Evolutionary conservation across 352 stramenopile genomes (phyloP), one percentile per base, ranked within the genome.

Genomic region (Elongisporangium anandrum): DNA sequence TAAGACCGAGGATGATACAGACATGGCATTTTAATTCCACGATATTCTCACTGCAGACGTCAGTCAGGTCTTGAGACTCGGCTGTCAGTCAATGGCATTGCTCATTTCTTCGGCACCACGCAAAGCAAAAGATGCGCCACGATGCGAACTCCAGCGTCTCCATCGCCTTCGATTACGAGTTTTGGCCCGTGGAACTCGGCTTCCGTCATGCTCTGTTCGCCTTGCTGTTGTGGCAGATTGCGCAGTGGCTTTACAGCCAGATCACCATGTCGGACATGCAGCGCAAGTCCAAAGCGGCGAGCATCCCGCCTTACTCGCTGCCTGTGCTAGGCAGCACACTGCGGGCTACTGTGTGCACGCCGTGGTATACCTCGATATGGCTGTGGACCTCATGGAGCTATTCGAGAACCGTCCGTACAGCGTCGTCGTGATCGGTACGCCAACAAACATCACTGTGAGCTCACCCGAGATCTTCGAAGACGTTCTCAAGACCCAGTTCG

Each of bases 251-350:
- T 13, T 41, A 41, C 9, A 8, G 29, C 29, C 29, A 41, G 29
- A 9, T 41, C 29, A 41, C 29, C 9, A 41, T 41, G 29, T 41
- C 29, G 9, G 71, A 62, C 53, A 52, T 12, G 41, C 64, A 63
- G 34, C 13, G 24, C 4, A 52, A 51, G 54, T 58, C 58, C 2
- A 61, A 53, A 20, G 54, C 73, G 24, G 63, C 62, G 9, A 62
- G 59, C 12, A 57, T 69, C 63, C 69, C 60, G 19, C 52, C 63
- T 19, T 67, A 65, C n/a, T 76, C 65, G 9, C 59, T 81, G 38
- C 70, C 68, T 1, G 58, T 84, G 59, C 59, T 85, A 10, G 77
- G 77, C 21, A 77, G 73, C 48, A 59, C 78, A 16, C 7, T 3
- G 24, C 24, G 24, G 4, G 9, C 29, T 7, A 34, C 24, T 34